Conservation (phyloP, 2,329 filamentous ascomycete genomes). For the Monosporascus sp. region DNA sequence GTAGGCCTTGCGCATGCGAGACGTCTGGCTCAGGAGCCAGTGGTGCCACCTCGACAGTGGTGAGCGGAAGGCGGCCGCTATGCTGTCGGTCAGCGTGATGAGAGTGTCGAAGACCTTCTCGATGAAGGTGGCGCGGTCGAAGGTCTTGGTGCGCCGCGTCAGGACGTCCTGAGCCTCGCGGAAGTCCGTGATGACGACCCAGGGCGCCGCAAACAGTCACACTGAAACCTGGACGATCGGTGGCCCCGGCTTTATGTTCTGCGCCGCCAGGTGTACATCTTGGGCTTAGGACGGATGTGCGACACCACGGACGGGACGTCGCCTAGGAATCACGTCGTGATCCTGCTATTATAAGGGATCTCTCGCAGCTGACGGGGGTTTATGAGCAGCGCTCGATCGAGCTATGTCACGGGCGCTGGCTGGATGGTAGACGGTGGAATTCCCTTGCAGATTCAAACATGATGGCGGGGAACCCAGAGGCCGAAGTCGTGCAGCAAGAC, state of each 20-base stretch:
- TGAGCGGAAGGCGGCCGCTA: too few species aligned
- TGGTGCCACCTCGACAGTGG: too few species aligned
- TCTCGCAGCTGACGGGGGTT: slow-evolving; percentile 8
- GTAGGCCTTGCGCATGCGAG: too few species aligned
- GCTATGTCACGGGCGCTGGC: slow-evolving; percentile 22
- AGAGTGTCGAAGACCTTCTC: too few species aligned
- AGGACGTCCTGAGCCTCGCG: slow-evolving; percentile 29
- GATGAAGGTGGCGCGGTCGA: slow-evolving; percentile 23
- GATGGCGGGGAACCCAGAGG: too few species aligned
- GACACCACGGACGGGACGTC: slow-evolving; percentile 7
- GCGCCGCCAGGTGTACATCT: slow-evolving; percentile 4
- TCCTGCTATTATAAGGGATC: slow-evolving; percentile 6
- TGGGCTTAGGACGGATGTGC: neutral
- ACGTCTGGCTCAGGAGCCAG: too few species aligned
- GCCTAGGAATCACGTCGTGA: slow-evolving; percentile 2
- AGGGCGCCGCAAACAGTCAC: slow-evolving; percentile 25
- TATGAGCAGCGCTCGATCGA: slow-evolving; percentile 21
- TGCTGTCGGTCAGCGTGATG: too few species aligned
- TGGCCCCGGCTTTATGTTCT: slow-evolving; percentile 2
- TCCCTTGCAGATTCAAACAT: too few species aligned
- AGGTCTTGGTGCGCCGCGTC: slow-evolving; percentile 25
- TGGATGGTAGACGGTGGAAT: slow-evolving; percentile 13
- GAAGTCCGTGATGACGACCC: slow-evolving; percentile 28
- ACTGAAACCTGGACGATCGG: slow-evolving; percentile 32
- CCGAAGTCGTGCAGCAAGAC: too few species aligned